Conservation (phyloP, 1,284 basidiomycete species). For the Apiotrichum laibachii region DNA sequence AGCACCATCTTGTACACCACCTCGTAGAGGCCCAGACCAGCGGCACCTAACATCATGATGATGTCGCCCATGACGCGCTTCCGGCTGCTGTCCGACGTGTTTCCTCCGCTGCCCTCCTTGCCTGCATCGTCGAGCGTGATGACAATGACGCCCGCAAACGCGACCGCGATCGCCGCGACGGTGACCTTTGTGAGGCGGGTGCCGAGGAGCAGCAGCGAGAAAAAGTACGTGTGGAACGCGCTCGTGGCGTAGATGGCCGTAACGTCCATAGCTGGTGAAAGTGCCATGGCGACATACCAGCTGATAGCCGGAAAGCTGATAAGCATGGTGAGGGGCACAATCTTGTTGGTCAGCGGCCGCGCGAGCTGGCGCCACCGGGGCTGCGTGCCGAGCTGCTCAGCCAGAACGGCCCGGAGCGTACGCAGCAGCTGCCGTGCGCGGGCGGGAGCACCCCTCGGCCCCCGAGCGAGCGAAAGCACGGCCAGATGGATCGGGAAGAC, state of each 20-base stretch:
- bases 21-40: conserved; percentile 50
- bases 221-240: conserved; percentile 45
- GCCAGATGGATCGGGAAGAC: conserved; percentile 45
- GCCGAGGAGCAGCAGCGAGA: conserved; percentile 44
- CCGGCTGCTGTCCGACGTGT: conserved; percentile 4
- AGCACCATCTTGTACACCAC: conserved; percentile 51
- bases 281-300: conserved; percentile 45
- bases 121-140: conserved; percentile 39
- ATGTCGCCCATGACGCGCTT: conserved; percentile 44
- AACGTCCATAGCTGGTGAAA: conserved; percentile 40
- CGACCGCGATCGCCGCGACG: conserved; percentile 41
- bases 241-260: conserved; percentile 46
- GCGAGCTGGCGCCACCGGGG: conserved; percentile 32
- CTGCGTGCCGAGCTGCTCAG: conserved; percentile 18
- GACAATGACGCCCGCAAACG: conserved; percentile 47
- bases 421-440: conserved; percentile 15
- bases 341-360: conserved; percentile 25
- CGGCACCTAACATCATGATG: conserved; percentile 49
- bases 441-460: not conserved
- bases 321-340: conserved; percentile 36
- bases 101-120: conserved; percentile 14
- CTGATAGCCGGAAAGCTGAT: conserved; percentile 38
- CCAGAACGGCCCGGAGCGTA: conserved; percentile 18
- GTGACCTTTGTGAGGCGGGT: conserved; percentile 41
- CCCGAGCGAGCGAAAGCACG: conserved; percentile 18